A percentile compares a stretch with the other conserved stretches of the same genome.
phyloP scores from a whole-genome alignment of 805 yeast genomes.

The Isabelozyma rhagii region DNA sequence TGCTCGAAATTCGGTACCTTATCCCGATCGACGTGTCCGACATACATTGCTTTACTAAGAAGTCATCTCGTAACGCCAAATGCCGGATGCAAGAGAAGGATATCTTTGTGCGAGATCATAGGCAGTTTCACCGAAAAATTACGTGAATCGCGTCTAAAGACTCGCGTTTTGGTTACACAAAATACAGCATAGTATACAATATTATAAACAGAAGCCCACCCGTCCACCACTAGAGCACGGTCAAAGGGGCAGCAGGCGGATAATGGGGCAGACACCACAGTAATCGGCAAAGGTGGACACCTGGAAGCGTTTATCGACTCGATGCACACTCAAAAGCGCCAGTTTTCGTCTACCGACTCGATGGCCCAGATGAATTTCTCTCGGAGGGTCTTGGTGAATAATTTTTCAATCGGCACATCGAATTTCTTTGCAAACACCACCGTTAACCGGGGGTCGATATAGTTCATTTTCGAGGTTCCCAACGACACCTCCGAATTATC shows the following conservation, averaged over 20 bases:
- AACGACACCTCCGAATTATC: conserved; percentile 91
- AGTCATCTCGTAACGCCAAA: neutral
- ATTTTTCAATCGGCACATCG: conserved; percentile 86
- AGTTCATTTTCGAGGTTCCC: conserved; percentile 90
- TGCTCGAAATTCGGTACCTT: neutral
- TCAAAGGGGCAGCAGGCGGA: no score
- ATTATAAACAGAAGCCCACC: no score
- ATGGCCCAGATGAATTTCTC: conserved; percentile 97
- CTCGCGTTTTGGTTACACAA: neutral
- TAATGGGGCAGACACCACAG: no score
- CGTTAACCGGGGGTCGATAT: conserved; percentile 90
- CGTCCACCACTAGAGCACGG: no score
- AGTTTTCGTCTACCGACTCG: conserved; percentile 80
- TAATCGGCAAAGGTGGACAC: no score
- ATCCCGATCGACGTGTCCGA: neutral
- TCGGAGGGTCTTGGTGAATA: conserved; percentile 85
- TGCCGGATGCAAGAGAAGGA: neutral
- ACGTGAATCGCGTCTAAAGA: neutral
- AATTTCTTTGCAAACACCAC: conserved; percentile 85
- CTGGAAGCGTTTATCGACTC: no score
- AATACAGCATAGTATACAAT: neutral
- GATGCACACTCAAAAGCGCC: conserved; percentile 60
- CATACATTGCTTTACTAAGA: neutral
- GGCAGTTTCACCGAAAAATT: neutral
- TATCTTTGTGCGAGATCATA: no score